A percentile compares a stretch with the other conserved stretches of the same genome.
These are phyloP conservation scores for Aspergillus sp. DNA, from an alignment of 2,329 filamentous ascomycete genomes.

Conservation along the genomic window DNA sequence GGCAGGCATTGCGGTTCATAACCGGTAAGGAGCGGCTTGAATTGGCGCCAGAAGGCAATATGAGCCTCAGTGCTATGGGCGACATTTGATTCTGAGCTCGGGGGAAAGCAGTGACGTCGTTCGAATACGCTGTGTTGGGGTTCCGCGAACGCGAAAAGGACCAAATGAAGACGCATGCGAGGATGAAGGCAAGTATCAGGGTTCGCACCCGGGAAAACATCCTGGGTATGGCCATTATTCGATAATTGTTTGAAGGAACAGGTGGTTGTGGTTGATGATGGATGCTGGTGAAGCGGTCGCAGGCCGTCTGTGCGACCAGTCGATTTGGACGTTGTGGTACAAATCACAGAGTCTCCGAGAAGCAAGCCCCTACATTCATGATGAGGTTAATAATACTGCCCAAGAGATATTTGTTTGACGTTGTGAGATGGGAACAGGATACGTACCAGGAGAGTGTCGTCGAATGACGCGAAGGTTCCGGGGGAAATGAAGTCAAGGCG, in stretches of 20 bases:
- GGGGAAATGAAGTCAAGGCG: too few species aligned
- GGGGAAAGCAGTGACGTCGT: background rate
- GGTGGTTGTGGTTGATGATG: too few species aligned
- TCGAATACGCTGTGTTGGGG: background rate
- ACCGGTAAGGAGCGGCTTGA: slow-evolving; percentile 26
- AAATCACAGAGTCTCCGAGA: too few species aligned
- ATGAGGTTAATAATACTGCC: too few species aligned
- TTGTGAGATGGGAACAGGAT: background rate
- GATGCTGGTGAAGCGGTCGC: too few species aligned
- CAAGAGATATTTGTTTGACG: too few species aligned
- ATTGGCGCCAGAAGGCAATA: slow-evolving; percentile 29
- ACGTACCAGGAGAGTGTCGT: background rate
- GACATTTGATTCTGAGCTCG: background rate
- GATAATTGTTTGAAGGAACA: too few species aligned
- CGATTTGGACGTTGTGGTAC: too few species aligned
- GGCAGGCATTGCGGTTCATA: slow-evolving; percentile 25
- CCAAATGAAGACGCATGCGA: slow-evolving; percentile 11
- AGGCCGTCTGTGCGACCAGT: too few species aligned
- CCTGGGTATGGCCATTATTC: slow-evolving; percentile 11
- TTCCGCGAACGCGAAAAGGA: slow-evolving; percentile 10
- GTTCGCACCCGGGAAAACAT: slow-evolving; percentile 12
- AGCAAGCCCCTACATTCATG: too few species aligned
- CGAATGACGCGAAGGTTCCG: too few species aligned
- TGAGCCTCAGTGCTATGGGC: slow-evolving; percentile 13
- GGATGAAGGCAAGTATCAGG: slow-evolving; percentile 11